Percentiles rank a stretch among this genome's conserved stretches.
Conservation (phyloP, 345 rosid genomes). For the Brassica napus region Da-Ae NC_063449.1:16015501-16016000, state of each 20-base stretch:
- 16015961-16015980: too few relatives aligned
- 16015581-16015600: constrained; percentile 37
- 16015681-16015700: constrained; percentile 55
- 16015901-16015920: too few relatives aligned
- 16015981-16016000: too few relatives aligned
- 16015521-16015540: neutral
- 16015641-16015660: constrained; percentile 54
- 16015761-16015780: neutral
- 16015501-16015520: neutral
- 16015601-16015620: constrained; percentile 41
- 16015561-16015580: neutral
- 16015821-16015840: neutral
- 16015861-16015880: too few relatives aligned
- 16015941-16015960: too few relatives aligned
- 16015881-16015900: too few relatives aligned
- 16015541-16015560: constrained; percentile 58
- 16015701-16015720: constrained; percentile 34
- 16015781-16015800: neutral
- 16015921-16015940: too few relatives aligned
- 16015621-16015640: constrained; percentile 60
- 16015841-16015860: too few relatives aligned
- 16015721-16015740: constrained; percentile 48
- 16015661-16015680: constrained; percentile 53
- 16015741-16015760: constrained; percentile 19
- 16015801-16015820: neutral